Percentiles rank a stretch among this genome's conserved stretches.
phyloP scores from a whole-genome alignment of 306 rosid species.

The Castanopsis chinensis region DNA sequence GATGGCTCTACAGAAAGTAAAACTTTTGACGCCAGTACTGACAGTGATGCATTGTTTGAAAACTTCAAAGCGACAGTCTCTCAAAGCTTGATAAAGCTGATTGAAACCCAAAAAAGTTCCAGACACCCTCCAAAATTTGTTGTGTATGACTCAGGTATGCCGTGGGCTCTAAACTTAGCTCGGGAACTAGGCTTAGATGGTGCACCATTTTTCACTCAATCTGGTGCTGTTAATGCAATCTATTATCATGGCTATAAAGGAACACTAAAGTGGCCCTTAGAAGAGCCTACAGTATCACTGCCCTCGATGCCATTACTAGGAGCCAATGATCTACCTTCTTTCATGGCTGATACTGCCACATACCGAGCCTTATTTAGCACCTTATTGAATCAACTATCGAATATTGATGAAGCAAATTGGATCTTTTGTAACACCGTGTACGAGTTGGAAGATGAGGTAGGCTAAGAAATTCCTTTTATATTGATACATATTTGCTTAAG shows the following conservation, averaged over 20 bases:
- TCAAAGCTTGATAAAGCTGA: not conserved
- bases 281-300: not conserved
- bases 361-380: not conserved
- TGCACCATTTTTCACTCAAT: slow-evolving; percentile 33
- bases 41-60: not conserved
- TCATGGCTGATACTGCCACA: not conserved
- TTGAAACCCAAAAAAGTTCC: not conserved
- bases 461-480: not conserved
- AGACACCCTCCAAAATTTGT: not conserved
- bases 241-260: slow-evolving; percentile 9
- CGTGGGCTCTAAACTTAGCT: slow-evolving; percentile 33
- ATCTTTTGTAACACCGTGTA: slow-evolving; percentile 2
- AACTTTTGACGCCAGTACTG: not conserved
- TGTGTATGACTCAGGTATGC: slow-evolving; percentile 23
- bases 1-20: slow-evolving; percentile 21
- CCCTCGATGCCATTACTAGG: slow-evolving; percentile 12
- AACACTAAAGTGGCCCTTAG: not conserved
- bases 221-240: slow-evolving; percentile 8
- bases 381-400: not conserved
- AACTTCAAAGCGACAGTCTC: not conserved
- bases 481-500: not conserved
- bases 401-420: slow-evolving; percentile 5
- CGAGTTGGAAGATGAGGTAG: slow-evolving; percentile 14
- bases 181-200: slow-evolving; percentile 16
- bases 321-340: slow-evolving; percentile 4